These are phyloP conservation scores for Nicotiana benthamiana DNA, from an alignment of 257 asterid genomes.

Conservation along the genomic window DNA sequence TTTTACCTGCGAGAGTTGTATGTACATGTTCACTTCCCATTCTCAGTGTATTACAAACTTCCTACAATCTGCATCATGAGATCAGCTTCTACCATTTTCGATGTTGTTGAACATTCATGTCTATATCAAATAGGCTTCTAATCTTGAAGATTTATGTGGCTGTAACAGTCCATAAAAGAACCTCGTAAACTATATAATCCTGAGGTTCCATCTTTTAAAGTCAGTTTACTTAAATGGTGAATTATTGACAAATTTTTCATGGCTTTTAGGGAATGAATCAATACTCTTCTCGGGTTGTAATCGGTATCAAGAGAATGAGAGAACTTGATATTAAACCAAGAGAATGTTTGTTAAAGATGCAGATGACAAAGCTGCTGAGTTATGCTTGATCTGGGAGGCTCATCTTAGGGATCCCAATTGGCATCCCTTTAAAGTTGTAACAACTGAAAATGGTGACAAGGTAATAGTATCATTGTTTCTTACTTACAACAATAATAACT, in stretches of 20 bases:
- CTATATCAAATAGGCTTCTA: not conserved
- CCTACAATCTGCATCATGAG: not conserved
- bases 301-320: constrained; percentile 23
- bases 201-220: not conserved
- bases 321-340: constrained; percentile 11
- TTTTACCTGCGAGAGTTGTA: not conserved
- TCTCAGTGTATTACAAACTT: not conserved
- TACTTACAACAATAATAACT: too few species aligned
- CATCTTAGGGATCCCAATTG: constrained; percentile 14
- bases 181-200: not conserved
- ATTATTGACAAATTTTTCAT: not conserved
- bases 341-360: not conserved
- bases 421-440: constrained; percentile 11
- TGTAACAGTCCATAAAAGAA: not conserved
- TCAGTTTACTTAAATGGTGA: not conserved
- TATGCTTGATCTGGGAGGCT: constrained; percentile 16
- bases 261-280: not conserved
- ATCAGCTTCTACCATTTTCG: not conserved
- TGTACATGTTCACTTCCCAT: not conserved
- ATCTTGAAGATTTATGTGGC: not conserved
- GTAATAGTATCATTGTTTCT: not conserved
- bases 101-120: not conserved
- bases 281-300: not conserved
- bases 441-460: not conserved
- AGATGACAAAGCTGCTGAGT: not conserved